Percentiles rank a stretch among this genome's conserved stretches.
phyloP scores from a whole-genome alignment of 495 filamentous ascomycete species.

The Xylaria intraflava region DNA sequence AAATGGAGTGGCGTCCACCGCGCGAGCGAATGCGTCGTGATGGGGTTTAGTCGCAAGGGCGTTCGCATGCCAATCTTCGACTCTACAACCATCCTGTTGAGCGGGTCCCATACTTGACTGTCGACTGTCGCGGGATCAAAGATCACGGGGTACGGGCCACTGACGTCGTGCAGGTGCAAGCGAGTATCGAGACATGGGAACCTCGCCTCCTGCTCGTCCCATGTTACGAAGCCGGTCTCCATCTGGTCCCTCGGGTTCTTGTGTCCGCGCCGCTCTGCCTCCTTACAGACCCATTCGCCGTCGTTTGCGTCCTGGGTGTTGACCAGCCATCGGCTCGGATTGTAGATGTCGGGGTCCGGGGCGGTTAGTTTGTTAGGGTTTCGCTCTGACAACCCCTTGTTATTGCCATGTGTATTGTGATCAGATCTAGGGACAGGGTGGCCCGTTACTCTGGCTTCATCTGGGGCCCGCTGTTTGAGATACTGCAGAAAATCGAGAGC shows the following conservation, averaged over 20 bases:
- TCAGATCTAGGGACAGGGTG: neutral
- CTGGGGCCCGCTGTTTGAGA: neutral
- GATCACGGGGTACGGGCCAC: neutral
- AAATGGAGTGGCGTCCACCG: neutral
- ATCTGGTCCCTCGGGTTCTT: neutral
- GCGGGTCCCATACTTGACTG: constrained; percentile 13
- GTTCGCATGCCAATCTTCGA: neutral
- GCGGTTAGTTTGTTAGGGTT: constrained; percentile 1
- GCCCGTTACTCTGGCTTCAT: neutral
- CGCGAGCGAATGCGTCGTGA: constrained; percentile 16
- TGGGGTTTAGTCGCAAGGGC: constrained; percentile 4
- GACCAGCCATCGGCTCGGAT: constrained; percentile 15
- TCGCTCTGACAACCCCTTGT: neutral
- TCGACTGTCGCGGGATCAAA: neutral
- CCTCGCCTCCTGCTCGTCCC: constrained; percentile 12
- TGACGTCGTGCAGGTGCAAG: neutral
- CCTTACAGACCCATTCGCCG: neutral
- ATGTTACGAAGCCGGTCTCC: constrained; percentile 14
- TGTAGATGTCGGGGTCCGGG: constrained; percentile 1
- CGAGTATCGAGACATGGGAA: constrained; percentile 16
- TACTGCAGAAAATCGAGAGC: neutral
- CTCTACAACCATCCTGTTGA: constrained; percentile 10
- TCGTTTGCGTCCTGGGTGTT: neutral
- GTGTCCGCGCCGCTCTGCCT: neutral
- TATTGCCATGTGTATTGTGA: neutral